Evolutionary conservation across 2,329 filamentous ascomycete genomes (phyloP).

Genomic region (Rhinocladiella mackenziei): DNA sequence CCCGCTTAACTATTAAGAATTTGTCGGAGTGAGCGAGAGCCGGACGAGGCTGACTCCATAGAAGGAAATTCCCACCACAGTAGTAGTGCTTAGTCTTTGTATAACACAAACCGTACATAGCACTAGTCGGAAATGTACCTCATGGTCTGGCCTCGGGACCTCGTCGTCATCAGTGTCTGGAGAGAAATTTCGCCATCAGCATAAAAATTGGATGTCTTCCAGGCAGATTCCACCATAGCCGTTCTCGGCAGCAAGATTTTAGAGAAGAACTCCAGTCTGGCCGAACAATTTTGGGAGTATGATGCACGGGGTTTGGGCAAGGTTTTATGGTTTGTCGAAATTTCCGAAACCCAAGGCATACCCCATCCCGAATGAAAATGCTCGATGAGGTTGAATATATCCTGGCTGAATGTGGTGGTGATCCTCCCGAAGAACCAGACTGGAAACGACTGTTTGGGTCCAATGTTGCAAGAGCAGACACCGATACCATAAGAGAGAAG

Average conservation of each 20-base stretch:
- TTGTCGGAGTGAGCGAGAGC: no score
- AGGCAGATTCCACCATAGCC: conserved; percentile 24
- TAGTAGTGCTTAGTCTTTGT: no score
- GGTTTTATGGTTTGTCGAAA: conserved; percentile 27
- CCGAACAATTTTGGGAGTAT: conserved; percentile 39
- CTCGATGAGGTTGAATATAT: conserved; percentile 2
- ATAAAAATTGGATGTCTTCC: no score
- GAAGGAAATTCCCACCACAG: no score
- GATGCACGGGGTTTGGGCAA: conserved; percentile 16
- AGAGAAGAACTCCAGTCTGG: conserved; percentile 41
- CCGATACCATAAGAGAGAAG: conserved; percentile 3
- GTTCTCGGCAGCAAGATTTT: conserved; percentile 44
- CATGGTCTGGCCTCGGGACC: no score
- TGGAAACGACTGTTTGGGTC: conserved; percentile 4
- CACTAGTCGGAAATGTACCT: no score
- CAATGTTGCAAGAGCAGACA: conserved; percentile 20
- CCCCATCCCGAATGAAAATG: conserved; percentile 2
- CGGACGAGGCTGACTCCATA: no score
- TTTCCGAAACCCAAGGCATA: conserved; percentile 13
- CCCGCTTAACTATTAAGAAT: no score
- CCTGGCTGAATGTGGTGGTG: background rate
- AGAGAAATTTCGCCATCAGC: no score
- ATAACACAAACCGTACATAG: no score
- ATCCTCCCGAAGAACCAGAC: conserved; percentile 9
- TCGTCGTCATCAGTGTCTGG: no score